Conservation (phyloP, 768 basidiomycete species). For the Tylopilus subfusipes region DNA sequence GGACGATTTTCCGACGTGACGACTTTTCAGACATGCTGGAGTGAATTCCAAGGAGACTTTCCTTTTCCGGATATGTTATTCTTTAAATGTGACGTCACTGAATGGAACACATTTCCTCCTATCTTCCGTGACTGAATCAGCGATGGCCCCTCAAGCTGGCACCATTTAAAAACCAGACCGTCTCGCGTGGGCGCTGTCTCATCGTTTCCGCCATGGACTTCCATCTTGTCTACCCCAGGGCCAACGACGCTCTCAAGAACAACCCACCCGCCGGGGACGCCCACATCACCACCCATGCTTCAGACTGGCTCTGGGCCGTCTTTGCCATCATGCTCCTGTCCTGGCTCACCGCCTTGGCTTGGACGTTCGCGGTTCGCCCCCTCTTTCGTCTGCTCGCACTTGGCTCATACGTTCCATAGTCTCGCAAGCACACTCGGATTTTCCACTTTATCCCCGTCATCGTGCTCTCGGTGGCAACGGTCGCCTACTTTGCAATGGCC, state of each 20-base stretch:
- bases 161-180: conserved; percentile 4
- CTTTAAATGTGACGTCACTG: conserved; percentile 17
- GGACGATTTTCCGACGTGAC: conserved; percentile 49
- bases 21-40: conserved; percentile 47
- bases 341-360: conserved; percentile 37
- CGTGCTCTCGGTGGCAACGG: conserved; percentile 42
- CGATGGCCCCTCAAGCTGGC: conserved; percentile 12
- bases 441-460: conserved; percentile 50
- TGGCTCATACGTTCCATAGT: conserved; percentile 12
- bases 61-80: conserved; percentile 15
- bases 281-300: conserved; percentile 44
- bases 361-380: conserved; percentile 30
- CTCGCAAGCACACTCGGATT: conserved; percentile 39
- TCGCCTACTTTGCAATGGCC: conserved; percentile 54
- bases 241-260: conserved; percentile 31
- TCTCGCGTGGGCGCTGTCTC: background rate
- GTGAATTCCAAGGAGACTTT: conserved; percentile 16
- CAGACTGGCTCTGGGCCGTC: conserved; percentile 55
- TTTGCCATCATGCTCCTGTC: conserved; percentile 47
- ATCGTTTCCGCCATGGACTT: conserved; percentile 19
- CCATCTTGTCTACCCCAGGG: background rate
- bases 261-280: conserved; percentile 37
- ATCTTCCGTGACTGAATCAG: conserved; percentile 14
- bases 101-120: conserved; percentile 19
- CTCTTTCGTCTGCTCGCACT: background rate